Evolutionary conservation across 495 filamentous ascomycete species (phyloP).

Genomic region (Penicillium coprophilum): DNA sequence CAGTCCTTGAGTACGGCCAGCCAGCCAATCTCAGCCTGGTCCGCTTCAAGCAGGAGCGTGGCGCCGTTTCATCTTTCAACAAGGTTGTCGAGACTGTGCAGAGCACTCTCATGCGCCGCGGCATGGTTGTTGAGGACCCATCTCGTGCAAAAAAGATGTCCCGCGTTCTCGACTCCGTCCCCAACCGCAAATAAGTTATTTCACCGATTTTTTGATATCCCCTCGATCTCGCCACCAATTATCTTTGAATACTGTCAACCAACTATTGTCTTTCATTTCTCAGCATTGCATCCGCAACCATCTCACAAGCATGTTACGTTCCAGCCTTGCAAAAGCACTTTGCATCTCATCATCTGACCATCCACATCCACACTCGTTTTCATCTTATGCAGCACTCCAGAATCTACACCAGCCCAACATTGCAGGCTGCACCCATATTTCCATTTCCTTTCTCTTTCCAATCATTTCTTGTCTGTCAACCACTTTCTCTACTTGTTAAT

Average conservation of each 20-base stretch:
- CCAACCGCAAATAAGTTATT: conserved; percentile 17
- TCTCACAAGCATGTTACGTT: conserved; percentile 21
- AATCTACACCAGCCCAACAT: neutral
- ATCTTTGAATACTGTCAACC: neutral
- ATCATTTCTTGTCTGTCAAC: neutral
- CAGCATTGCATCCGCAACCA: neutral
- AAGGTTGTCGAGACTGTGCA: conserved; percentile 75
- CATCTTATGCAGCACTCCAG: conserved; percentile 1
- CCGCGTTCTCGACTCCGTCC: conserved; percentile 34
- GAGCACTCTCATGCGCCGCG: conserved; percentile 55
- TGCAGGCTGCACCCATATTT: neutral
- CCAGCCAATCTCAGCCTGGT: conserved; percentile 71
- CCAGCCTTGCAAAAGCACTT: conserved; percentile 25
- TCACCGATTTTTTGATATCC: neutral
- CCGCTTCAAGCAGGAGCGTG: conserved; percentile 82
- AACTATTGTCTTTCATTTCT: conserved; percentile 1
- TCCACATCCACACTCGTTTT: conserved; percentile 16
- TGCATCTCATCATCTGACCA: conserved; percentile 4
- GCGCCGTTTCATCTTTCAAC: conserved; percentile 81
- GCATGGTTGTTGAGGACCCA: conserved; percentile 65
- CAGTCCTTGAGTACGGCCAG: conserved; percentile 73
- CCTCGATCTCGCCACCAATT: neutral
- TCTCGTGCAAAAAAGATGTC: conserved; percentile 63
- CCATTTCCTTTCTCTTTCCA: neutral
- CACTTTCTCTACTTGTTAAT: conserved; percentile 1